Evolutionary conservation across 352 stramenopile genomes (phyloP), one percentile per base, ranked within the genome.

Genomic region (Globisporangium nagaii): DNA sequence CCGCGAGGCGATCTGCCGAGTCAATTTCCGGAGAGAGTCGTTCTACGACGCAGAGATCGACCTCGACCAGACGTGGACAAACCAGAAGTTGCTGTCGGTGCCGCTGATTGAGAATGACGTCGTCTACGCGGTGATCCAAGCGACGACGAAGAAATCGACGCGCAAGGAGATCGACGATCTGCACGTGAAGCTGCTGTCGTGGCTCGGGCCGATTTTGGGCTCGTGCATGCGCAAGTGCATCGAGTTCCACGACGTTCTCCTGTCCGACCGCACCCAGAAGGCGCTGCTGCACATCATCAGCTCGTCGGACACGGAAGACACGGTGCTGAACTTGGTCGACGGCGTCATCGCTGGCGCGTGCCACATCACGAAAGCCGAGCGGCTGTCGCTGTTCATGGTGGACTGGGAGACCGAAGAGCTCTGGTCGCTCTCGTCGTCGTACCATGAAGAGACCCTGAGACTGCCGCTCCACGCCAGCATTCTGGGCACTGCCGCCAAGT

Each of bases 201-300:
- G 84, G 72, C 64, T 94, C 6, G 84, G 84, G 0, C 80, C 81
- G 36, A 91, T 94, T 60, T 62, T 94, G 35, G 86, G 75, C 40
- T 84, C 81, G 13, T 89, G 80, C 27, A 90, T 94, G 79, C 78
- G 84, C 12, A 90, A 91, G 50, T 90, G 79, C 43, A 92, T 94
- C 49, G 81, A 94, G 60, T 91, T 79, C 55, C 84, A 92, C 51
- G 84, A 94, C 36, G 77, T 92, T 17, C 49, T 92, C 49, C 62
- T 94, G 1, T 90, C 79, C 4, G 81, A 94, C 42, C 81, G 84
- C 15, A 94, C 84, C 2, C 84, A 94, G 43, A 89, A 91, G 47
- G 84, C 84, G 28, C 62, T 94, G 40, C 68, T 94, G 19, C 81
- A 91, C 59, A 92, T 92, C 59, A 88, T 91, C 41, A 91, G 79